A percentile compares a stretch with the other conserved stretches of the same genome.
Conservation (phyloP, 148 eudicot species). For the Camellia granthamiana region DNA sequence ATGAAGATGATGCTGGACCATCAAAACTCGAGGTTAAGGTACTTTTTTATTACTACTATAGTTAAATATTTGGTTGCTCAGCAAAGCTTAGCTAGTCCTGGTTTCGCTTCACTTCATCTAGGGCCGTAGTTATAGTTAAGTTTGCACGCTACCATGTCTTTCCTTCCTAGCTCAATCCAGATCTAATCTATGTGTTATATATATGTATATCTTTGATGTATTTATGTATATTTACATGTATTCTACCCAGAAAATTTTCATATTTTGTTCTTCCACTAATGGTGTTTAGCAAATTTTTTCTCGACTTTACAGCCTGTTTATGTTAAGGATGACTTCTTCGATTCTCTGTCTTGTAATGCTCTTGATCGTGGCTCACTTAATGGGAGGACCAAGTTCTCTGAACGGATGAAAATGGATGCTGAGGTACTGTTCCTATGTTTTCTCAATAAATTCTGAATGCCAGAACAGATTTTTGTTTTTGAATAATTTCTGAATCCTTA, state of each 20-base stretch:
- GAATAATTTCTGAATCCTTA: background rate
- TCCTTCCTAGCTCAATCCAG: background rate
- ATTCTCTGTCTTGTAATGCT: conserved; percentile 50
- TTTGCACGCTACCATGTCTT: background rate
- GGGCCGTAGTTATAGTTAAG: background rate
- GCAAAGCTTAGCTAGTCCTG: background rate
- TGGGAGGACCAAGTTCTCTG: conserved; percentile 51
- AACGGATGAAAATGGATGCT: conserved; percentile 51
- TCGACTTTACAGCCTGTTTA: conserved; percentile 44
- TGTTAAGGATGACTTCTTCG: conserved; percentile 67
- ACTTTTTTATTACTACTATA: background rate
- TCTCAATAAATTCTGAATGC: background rate
- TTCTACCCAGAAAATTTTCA: background rate
- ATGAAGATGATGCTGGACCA: conserved; percentile 31
- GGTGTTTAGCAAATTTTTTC: background rate
- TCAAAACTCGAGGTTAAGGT: conserved; percentile 30
- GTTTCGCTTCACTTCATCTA: background rate
- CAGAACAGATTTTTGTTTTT: background rate
- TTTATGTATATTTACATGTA: background rate
- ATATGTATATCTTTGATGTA: no score
- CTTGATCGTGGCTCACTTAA: conserved; percentile 38
- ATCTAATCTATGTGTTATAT: background rate
- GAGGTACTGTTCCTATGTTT: conserved; percentile 41
- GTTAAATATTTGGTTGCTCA: background rate
- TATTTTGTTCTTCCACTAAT: background rate